Conservation (phyloP, 2,329 filamentous ascomycete genomes). For the Aspergillus brunneoviolaceus region DNA sequence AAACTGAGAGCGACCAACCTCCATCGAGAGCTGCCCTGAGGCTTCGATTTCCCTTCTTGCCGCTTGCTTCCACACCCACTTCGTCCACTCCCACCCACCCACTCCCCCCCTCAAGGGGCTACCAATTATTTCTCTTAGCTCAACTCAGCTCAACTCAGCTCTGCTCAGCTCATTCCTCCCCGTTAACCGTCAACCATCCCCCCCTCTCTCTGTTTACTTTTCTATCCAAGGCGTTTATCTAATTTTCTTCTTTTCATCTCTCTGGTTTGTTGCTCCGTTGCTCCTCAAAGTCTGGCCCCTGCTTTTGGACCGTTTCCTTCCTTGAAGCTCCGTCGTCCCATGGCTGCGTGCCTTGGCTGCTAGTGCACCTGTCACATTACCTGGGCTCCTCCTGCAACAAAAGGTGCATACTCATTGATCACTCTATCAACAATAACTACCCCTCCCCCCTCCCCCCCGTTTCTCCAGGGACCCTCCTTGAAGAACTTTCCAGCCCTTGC, state of each 20-base stretch:
- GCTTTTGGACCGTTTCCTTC: neutral
- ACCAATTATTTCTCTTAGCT: neutral
- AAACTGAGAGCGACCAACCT: neutral
- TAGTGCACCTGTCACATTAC: constrained; percentile 12
- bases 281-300: neutral
- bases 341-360: constrained; percentile 6
- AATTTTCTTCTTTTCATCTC: neutral
- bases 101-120: neutral
- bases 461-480: neutral
- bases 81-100: neutral
- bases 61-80: neutral
- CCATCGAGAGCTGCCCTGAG: neutral
- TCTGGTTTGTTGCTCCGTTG: neutral
- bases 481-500: neutral
- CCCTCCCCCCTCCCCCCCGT: neutral
- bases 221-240: neutral
- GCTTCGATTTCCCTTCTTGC: neutral
- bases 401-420: constrained; percentile 12
- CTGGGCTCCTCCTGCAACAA: constrained; percentile 7
- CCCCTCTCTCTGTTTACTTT: neutral
- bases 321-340: constrained; percentile 1
- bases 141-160: neutral
- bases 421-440: neutral
- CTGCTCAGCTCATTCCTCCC: neutral
- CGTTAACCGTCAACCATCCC: neutral